A percentile compares a stretch with the other conserved stretches of the same genome.
Evolutionary conservation across 1,284 basidiomycete species (phyloP).

Genomic region (Moniliella sp.): DNA sequence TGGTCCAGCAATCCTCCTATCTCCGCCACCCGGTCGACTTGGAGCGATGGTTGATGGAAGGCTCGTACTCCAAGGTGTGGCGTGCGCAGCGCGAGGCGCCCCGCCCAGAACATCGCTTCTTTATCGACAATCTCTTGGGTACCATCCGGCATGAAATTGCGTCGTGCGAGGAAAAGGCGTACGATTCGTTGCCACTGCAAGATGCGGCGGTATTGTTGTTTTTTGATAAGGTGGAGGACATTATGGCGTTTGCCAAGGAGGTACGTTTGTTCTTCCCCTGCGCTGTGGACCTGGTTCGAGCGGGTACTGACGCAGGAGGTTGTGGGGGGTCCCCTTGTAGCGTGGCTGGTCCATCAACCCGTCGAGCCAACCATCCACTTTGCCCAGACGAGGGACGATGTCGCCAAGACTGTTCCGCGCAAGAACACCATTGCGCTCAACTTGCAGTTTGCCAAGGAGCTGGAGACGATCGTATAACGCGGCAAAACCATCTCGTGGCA

Average conservation of each 20-base stretch:
- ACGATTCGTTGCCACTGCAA: slow-evolving; percentile 61
- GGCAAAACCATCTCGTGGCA: too few relatives aligned
- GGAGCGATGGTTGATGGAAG: slow-evolving; percentile 96
- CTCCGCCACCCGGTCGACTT: slow-evolving; percentile 33
- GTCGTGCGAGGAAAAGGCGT: slow-evolving; percentile 71
- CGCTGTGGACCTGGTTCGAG: too few relatives aligned
- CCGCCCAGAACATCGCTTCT: slow-evolving; percentile 62
- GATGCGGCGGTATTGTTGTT: slow-evolving; percentile 71
- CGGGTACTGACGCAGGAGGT: not conserved
- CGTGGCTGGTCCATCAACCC: slow-evolving; percentile 35
- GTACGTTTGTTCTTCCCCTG: too few relatives aligned
- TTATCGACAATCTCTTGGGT: slow-evolving; percentile 68
- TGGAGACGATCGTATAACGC: slow-evolving; percentile 31
- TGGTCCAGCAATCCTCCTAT: slow-evolving; percentile 15
- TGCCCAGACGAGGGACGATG: slow-evolving; percentile 6
- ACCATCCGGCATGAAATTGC: slow-evolving; percentile 84
- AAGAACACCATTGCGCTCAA: slow-evolving; percentile 26
- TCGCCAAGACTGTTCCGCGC: slow-evolving; percentile 12
- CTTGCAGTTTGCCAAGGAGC: slow-evolving; percentile 28
- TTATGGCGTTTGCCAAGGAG: slow-evolving; percentile 54
- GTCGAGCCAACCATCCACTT: slow-evolving; percentile 29
- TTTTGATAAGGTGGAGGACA: slow-evolving; percentile 55
- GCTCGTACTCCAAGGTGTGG: slow-evolving; percentile 94
- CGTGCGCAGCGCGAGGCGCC: slow-evolving; percentile 58
- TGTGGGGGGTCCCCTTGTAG: too few relatives aligned